These are phyloP conservation scores for Hyaloperonospora brassicae DNA, from an alignment of 352 stramenopile species.

Conservation along the genomic window DNA sequence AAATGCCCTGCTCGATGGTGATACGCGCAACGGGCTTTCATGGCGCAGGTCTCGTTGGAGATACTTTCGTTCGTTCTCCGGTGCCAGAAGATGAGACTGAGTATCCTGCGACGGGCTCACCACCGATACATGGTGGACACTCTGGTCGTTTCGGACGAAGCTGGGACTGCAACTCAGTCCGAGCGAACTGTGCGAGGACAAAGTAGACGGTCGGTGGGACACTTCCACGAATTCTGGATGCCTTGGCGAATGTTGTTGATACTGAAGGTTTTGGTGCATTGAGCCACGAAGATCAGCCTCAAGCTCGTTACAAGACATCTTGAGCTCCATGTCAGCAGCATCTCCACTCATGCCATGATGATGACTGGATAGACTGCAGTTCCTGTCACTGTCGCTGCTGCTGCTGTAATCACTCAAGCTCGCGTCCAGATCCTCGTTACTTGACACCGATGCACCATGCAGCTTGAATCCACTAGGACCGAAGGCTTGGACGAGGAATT, in stretches of 20 bases:
- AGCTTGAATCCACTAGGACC: slow-evolving; percentile 50
- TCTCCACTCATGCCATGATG: slow-evolving; percentile 7
- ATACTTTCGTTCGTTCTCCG: slow-evolving; percentile 43
- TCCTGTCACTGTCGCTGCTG: slow-evolving; percentile 23
- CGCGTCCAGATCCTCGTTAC: slow-evolving; percentile 23
- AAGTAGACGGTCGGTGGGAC: slow-evolving; percentile 15
- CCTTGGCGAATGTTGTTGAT: slow-evolving; percentile 17
- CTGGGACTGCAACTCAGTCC: slow-evolving; percentile 9
- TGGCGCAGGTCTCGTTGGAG: slow-evolving; percentile 83
- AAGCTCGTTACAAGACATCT: slow-evolving; percentile 34
- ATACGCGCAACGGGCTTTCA: slow-evolving; percentile 54
- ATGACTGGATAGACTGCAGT: slow-evolving; percentile 14
- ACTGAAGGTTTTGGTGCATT: slow-evolving; percentile 23
- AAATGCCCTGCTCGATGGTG: slow-evolving; percentile 8
- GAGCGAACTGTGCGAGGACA: slow-evolving; percentile 18
- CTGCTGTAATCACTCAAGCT: slow-evolving; percentile 24
- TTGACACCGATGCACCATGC: slow-evolving; percentile 20
- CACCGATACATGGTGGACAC: slow-evolving; percentile 7
- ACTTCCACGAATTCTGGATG: slow-evolving; percentile 21
- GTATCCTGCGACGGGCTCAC: slow-evolving; percentile 12
- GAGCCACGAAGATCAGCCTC: slow-evolving; percentile 26
- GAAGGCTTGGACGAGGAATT: slow-evolving; percentile 66
- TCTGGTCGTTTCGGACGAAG: slow-evolving; percentile 18
- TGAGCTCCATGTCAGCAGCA: slow-evolving; percentile 28
- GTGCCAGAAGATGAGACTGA: slow-evolving; percentile 7